Evolutionary conservation across 768 basidiomycete genomes (phyloP), one percentile per base, ranked within the genome.

Genomic region (Russula griseocarnosa): DNA sequence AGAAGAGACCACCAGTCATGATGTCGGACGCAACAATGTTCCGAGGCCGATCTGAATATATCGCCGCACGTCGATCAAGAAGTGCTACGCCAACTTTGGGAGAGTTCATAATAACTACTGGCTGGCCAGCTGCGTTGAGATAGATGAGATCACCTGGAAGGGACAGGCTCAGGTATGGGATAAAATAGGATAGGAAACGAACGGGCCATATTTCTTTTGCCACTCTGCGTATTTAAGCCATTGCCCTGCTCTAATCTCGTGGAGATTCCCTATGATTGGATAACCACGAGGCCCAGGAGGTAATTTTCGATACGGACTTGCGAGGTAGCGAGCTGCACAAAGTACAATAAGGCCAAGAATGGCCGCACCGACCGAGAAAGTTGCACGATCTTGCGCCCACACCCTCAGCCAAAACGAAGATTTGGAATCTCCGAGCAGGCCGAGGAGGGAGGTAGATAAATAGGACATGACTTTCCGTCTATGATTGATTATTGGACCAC

Each of bases 151-250:
- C 24, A 9, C 54, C 54, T 55, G 38, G 24, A 38, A 9, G 4
- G 5, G 22, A 22, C 13, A 22, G 6, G 9, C 10, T 36, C n/a
- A 22, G 30, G 11, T 36, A 36, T 10, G 52, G 32, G 46, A n/a
- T n/a, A 20, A 52, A 52, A 20, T 11, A 24, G 18, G 16, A 18
- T 9, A 58, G 32, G 36, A 3, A 61, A 32, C 1, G 13, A 13
- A 47, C 65, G n/a, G 16, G 58, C 65, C 60, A 8, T 57, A 62
- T 6, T 57, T 16, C 53, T 66, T 61, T 28, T 42, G 49, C 55
- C 65, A 62, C 20, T 47, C 55, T 3, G 49, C 28, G 34, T 53
- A 66, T 47, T 46, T 60, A 26, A 62, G 50, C 50, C 60, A 66
- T 30, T 53, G 60, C 3, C 18, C 13, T 20, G 32, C 5, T 18